Conservation (phyloP, 805 yeast genomes). For the Hanseniaspora jakobsenii region DNA sequence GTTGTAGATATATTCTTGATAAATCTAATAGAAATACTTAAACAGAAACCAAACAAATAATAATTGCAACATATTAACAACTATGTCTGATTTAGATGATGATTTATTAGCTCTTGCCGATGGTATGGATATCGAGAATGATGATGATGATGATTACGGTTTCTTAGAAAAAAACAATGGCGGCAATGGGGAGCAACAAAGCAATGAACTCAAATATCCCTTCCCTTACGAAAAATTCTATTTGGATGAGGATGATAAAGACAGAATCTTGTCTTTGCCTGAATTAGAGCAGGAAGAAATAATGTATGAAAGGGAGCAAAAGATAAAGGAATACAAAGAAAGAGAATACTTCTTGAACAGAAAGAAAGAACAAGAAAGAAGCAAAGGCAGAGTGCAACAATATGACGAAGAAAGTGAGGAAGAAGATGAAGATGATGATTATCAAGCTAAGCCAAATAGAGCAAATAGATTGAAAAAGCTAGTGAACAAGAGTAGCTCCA, state of each 20-base stretch:
- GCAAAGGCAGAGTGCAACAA: slow-evolving; percentile 35
- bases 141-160: slow-evolving; percentile 34
- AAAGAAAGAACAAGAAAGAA: slow-evolving; percentile 54
- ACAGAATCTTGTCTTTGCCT: slow-evolving; percentile 52
- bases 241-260: slow-evolving; percentile 69
- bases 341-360: slow-evolving; percentile 73
- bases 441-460: slow-evolving; percentile 21
- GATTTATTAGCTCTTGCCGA: slow-evolving; percentile 95
- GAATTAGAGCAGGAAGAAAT: slow-evolving; percentile 88
- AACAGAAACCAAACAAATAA: neutral
- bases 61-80: neutral
- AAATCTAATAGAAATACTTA: too few species aligned
- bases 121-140: slow-evolving; percentile 39
- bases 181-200: slow-evolving; percentile 26
- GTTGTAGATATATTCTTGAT: too few species aligned
- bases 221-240: slow-evolving; percentile 90
- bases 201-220: slow-evolving; percentile 39
- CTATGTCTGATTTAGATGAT: slow-evolving; percentile 81
- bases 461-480: slow-evolving; percentile 13
- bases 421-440: slow-evolving; percentile 28
- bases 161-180: slow-evolving; percentile 17
- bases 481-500: slow-evolving; percentile 1
- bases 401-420: slow-evolving; percentile 36
- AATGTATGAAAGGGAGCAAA: slow-evolving; percentile 84
- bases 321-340: slow-evolving; percentile 78